phyloP scores from a whole-genome alignment of 108 stramenopile genomes.

The Skeletonema marinoi region DNA sequence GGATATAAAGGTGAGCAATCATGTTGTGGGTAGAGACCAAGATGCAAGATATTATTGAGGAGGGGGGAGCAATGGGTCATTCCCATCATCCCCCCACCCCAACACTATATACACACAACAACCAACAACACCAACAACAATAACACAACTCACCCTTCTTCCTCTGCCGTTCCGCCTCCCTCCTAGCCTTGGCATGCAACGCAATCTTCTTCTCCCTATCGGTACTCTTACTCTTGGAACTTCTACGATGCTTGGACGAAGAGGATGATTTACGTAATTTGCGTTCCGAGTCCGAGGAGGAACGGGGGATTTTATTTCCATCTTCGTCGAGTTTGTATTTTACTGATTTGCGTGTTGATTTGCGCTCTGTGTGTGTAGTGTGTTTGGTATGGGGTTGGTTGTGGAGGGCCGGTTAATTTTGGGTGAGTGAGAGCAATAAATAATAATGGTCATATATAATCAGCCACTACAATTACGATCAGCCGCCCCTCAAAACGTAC shows the following conservation, averaged over 20 bases:
- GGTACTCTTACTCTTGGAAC: not conserved
- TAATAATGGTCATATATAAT: too few relatives aligned
- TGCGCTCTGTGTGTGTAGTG: slow-evolving; percentile 3
- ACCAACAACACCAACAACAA: not conserved
- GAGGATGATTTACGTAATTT: not conserved
- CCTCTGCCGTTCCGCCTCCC: slow-evolving; percentile 31
- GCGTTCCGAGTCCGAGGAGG: not conserved
- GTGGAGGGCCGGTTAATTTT: not conserved
- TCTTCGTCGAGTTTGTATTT: slow-evolving; percentile 18
- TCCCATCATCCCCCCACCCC: too few relatives aligned
- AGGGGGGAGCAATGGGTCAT: too few relatives aligned
- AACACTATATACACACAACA: not conserved
- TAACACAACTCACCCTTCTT: slow-evolving; percentile 13
- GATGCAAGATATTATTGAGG: too few relatives aligned
- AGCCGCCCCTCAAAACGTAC: too few relatives aligned
- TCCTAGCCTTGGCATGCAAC: slow-evolving; percentile 41
- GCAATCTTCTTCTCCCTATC: slow-evolving; percentile 39
- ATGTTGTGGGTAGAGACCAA: too few relatives aligned
- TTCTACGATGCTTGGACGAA: not conserved
- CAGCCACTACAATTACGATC: too few relatives aligned
- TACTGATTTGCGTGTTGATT: slow-evolving; percentile 15
- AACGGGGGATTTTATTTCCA: slow-evolving; percentile 8
- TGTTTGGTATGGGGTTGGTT: too few relatives aligned
- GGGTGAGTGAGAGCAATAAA: not conserved
- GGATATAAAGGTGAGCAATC: too few relatives aligned